Base-by-base conservation (phyloP, 2,329 filamentous ascomycete genomes). In the Neopestalotiopsis clavispora region DNA sequence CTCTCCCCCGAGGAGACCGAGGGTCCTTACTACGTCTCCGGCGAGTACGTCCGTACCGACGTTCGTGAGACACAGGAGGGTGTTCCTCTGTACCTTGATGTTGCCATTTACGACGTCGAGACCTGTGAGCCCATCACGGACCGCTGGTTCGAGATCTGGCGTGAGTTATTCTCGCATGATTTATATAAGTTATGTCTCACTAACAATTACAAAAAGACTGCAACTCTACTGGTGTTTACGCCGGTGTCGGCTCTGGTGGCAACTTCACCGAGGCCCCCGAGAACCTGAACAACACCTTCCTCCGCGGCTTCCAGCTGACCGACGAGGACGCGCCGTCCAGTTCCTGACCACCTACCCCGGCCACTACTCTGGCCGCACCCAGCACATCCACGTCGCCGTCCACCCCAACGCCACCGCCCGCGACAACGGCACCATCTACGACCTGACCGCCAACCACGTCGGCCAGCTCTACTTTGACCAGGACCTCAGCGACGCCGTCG, bases 401-500 rank as follows among this genome's bases (percentile, higher is more conserved):
- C 84, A 87, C 75, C 69, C 77, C 57, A 78, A 81, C 70, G 80
- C 78, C 17, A 80, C 77, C 1, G 69, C 76, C 38, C 71, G 74
- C 45, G 59, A 74, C n/a, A 85, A 85, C 74, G 73, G 85, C 74
- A 86, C 85, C 68, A 86, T 87, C 23, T n/a, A 32, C 34, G 59
- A 63, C 71, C 77, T 78, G 56, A 85, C 83, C 69, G 82, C 83
- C 17, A 82, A 79, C 64, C 89, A 92, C 78, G 84, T 91, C 57
- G 90, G 90, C 23, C 90, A 92, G 77, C 75, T 90, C 65, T 92
- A 89, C 83, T 89, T 90, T 75, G 88, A 91, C 76, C 86, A 91
- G 75, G 81, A 83, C 71, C 84, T 92, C 10, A 84, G 88, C 72
- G 73, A 74, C 32, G 70, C 17, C 3, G 58, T 67, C 28, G 66